A percentile compares a stretch with the other conserved stretches of the same genome.
These are phyloP conservation scores for Kingdonia uniflora DNA, from an alignment of 164 flowering plant genomes.

Conservation along the genomic window DNA sequence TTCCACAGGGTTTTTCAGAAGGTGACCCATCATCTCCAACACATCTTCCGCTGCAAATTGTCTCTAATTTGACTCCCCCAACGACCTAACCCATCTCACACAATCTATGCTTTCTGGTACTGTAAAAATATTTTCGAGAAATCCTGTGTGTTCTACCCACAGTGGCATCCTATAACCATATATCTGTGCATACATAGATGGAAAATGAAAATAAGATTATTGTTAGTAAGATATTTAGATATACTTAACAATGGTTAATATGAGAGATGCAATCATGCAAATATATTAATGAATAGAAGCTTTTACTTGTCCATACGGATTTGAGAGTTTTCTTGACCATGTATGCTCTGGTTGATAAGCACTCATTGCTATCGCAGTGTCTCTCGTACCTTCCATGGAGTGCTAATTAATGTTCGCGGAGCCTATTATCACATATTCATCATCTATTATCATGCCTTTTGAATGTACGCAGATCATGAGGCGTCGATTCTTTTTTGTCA, in stretches of 20 bases:
- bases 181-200: too few species aligned
- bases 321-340: slow-evolving; percentile 56
- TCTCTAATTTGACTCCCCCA: slow-evolving; percentile 73
- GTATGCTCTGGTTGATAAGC: slow-evolving; percentile 89
- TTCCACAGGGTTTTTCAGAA: slow-evolving; percentile 81
- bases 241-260: too few species aligned
- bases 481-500: slow-evolving; percentile 45
- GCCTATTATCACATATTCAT: slow-evolving; percentile 73
- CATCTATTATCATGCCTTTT: slow-evolving; percentile 96
- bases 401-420: slow-evolving; percentile 90
- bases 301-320: slow-evolving; percentile 76
- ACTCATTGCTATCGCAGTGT: slow-evolving; percentile 97
- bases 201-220: too few species aligned
- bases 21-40: slow-evolving; percentile 82
- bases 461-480: slow-evolving; percentile 99
- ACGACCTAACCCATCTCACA: slow-evolving; percentile 45
- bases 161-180: slow-evolving; percentile 96
- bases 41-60: slow-evolving; percentile 60
- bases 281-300: too few species aligned
- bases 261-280: too few species aligned
- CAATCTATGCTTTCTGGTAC: slow-evolving; percentile 75
- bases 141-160: slow-evolving; percentile 93
- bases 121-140: slow-evolving; percentile 50
- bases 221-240: too few species aligned
- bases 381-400: slow-evolving; percentile 90